Conservation (phyloP, 176 grass and related monocot genomes). For the Aechmea fasciata region DNA sequence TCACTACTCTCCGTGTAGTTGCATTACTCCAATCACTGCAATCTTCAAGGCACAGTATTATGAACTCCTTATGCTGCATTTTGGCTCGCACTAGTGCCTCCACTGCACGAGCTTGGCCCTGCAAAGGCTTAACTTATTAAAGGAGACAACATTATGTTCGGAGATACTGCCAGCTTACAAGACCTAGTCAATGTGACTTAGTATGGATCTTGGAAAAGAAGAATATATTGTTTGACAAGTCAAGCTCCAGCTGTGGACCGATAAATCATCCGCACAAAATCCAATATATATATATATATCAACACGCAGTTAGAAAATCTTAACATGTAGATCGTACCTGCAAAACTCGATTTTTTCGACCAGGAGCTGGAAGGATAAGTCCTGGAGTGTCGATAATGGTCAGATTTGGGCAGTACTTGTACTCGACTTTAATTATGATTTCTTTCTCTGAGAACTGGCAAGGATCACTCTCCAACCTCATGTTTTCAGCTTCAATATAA, state of each 20-base stretch:
- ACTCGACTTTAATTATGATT: conserved; percentile 76
- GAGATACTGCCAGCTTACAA: neutral
- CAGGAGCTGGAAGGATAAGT: conserved; percentile 83
- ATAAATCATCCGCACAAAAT: neutral
- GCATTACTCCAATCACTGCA: conserved; percentile 95
- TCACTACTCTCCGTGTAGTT: conserved; percentile 82
- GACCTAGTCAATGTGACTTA: too few species aligned
- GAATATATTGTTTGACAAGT: neutral
- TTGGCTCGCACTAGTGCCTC: conserved; percentile 72
- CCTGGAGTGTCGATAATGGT: conserved; percentile 84
- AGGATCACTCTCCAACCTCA: conserved; percentile 81
- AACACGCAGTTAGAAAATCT: neutral
- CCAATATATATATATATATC: neutral
- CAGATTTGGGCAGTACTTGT: conserved; percentile 92
- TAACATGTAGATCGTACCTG: conserved; percentile 35
- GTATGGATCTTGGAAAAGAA: neutral
- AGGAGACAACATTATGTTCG: neutral
- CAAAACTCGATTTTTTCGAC: conserved; percentile 68
- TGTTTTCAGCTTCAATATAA: conserved; percentile 92
- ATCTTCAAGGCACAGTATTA: conserved; percentile 94
- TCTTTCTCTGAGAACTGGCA: conserved; percentile 90
- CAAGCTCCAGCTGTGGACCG: neutral
- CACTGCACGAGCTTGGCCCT: conserved; percentile 84
- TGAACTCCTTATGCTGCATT: conserved; percentile 81
- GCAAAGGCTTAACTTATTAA: conserved; percentile 29